Evolutionary conservation across 139 green algal genomes (phyloP).

Genomic region (Micractinium conductrix): DNA sequence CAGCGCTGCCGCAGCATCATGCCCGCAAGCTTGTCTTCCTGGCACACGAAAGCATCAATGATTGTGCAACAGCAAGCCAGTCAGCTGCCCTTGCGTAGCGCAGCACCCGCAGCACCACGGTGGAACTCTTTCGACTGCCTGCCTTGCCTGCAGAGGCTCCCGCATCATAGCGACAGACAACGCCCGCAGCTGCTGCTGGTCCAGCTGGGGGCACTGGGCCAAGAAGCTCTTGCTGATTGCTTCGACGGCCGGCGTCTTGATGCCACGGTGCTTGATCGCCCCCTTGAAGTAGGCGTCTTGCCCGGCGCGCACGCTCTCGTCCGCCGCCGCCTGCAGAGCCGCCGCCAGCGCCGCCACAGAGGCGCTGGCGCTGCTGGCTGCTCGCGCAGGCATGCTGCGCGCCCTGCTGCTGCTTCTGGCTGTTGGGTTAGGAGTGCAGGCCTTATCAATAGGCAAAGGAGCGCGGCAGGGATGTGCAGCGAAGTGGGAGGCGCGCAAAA

Average conservation of each 20-base stretch:
- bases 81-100: too few relatives aligned
- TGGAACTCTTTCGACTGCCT: too few relatives aligned
- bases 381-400: too few relatives aligned
- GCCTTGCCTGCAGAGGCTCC: background rate
- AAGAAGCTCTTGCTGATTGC: background rate
- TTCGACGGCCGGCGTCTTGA: background rate
- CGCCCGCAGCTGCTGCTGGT: background rate
- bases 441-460: too few relatives aligned
- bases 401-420: background rate
- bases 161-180: background rate
- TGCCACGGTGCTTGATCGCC: slow-evolving; percentile 9
- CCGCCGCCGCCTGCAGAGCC: background rate
- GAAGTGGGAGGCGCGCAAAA: too few relatives aligned
- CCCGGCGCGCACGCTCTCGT: background rate
- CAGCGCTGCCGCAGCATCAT: background rate
- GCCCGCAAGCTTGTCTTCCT: slow-evolving; percentile 23
- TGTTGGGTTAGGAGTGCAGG: background rate
- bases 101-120: too few relatives aligned
- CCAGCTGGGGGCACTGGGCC: background rate
- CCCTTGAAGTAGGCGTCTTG: slow-evolving; percentile 13
- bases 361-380: too few relatives aligned
- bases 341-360: background rate
- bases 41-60: background rate
- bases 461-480: too few relatives aligned
- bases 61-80: too few relatives aligned